These are phyloP conservation scores for Aspergillus terreus DNA, from an alignment of 2,329 filamentous ascomycete species.

Conservation along the genomic window DNA sequence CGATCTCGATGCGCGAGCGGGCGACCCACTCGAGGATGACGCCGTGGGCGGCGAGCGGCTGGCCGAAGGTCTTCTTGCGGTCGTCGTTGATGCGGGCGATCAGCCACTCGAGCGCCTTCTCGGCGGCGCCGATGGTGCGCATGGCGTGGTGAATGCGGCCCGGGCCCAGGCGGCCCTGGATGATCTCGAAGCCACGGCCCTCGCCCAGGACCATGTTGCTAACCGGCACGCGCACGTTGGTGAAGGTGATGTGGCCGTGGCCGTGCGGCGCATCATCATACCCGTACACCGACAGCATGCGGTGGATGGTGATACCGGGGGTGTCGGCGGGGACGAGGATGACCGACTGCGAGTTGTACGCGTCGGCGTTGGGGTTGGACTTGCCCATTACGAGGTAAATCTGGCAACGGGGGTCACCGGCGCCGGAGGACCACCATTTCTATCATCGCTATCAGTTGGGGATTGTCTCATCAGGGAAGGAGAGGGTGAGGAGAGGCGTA, in stretches of 20 bases:
- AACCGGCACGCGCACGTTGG: constrained; percentile 82
- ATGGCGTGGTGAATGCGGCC: constrained; percentile 98
- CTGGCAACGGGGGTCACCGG: constrained; percentile 86
- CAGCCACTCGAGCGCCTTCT: constrained; percentile 91
- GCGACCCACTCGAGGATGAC: constrained; percentile 95
- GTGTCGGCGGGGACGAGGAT: constrained; percentile 78
- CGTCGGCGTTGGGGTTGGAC: constrained; percentile 70
- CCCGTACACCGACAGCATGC: constrained; percentile 91
- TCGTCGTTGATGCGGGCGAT: constrained; percentile 91
- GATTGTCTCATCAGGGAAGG: neutral
- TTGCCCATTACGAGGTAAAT: constrained; percentile 98
- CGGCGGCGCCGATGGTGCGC: constrained; percentile 86
- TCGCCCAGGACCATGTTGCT: constrained; percentile 86
- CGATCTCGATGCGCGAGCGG: constrained; percentile 87
- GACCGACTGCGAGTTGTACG: constrained; percentile 90
- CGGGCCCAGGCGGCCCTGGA: constrained; percentile 91
- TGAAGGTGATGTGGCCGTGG: constrained; percentile 87
- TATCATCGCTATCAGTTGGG: constrained; percentile 32
- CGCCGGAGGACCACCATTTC: constrained; percentile 99
- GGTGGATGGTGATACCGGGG: constrained; percentile 84
- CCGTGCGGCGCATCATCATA: constrained; percentile 98
- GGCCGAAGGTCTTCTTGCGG: constrained; percentile 84
- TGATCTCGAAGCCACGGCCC: constrained; percentile 95
- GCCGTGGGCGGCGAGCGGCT: constrained; percentile 81
- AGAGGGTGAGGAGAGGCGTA: constrained; percentile 38